Evolutionary conservation across 2,329 filamentous ascomycete species (phyloP), one percentile per base, ranked within the genome.

Genomic region (Paraphoma chrysanthemicola): DNA sequence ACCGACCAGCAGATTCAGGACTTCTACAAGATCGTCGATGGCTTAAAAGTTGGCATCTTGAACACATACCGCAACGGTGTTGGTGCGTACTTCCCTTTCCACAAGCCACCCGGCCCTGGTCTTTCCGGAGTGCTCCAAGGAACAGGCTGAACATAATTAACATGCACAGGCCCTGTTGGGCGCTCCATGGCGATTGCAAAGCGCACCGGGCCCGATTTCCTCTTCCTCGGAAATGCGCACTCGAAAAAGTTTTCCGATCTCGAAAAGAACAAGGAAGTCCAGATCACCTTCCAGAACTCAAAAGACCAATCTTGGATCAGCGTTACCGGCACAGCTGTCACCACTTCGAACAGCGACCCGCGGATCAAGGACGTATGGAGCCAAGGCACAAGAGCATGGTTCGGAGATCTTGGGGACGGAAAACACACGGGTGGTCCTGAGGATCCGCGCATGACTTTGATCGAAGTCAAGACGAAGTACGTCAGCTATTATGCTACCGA

Each of bases 141-240:
- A 23, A 23, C 23, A 23, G 23, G 5, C 23, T 1, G 44, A 31
- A 44, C n/a, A 30, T 59, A 55, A 58, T 39, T 50, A 53, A 54
- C 41, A 8, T 11, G 16, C 14, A 4, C 36, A 74, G 72, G 73
- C 51, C 78, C 78, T 14, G 77, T 81, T 33, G 76, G 76, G 38
- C 79, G 81, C 57, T 78, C 79, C 53, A 83, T 83, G 81, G 80
- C 77, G 44, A 67, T 82, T 28, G 79, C 79, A 51, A 79, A 91
- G 88, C 75, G 91, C 50, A 62, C 65, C 48, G 81, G 82, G 10
- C 81, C 81, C 6, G 81, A 84, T 68, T 81, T 83, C 67, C 77
- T 83, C 62, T 83, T 82, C 74, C 77, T 83, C 45, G 70, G 79
- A 67, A 83, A 83, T 73, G 69, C 64, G 28, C 73, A 83, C 72